Conservation (phyloP, 139 green algal genomes). For the Pedinophyceae sp. region DNA sequence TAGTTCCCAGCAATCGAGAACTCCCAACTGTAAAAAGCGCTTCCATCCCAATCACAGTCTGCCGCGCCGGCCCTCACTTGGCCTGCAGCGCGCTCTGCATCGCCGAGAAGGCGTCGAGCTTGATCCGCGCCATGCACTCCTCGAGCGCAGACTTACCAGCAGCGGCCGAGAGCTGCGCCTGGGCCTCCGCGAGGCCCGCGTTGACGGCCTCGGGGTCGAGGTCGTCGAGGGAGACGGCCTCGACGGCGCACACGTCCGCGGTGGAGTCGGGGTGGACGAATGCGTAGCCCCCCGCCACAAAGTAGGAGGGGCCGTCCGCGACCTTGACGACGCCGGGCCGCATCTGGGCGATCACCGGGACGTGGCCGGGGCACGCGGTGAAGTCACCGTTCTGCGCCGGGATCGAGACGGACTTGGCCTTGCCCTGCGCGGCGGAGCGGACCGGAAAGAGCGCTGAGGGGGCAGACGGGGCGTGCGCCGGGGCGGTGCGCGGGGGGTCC, state of each 20-base stretch:
- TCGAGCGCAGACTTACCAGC: too few relatives aligned
- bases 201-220: constrained; percentile 52
- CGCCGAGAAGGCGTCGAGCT: too few relatives aligned
- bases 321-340: constrained; percentile 62
- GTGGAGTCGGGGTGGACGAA: constrained; percentile 7
- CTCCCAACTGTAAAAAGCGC: too few relatives aligned
- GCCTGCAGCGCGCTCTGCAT: too few relatives aligned
- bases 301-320: not conserved
- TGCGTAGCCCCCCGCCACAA: not conserved
- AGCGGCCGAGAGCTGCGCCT: constrained; percentile 9
- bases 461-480: not conserved
- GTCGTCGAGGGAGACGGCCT: constrained; percentile 59
- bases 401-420: too few relatives aligned
- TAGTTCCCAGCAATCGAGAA: too few relatives aligned
- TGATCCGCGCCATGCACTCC: too few relatives aligned
- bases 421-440: constrained; percentile 60
- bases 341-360: constrained; percentile 71
- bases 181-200: constrained; percentile 24
- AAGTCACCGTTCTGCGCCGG: constrained; percentile 71
- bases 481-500: not conserved
- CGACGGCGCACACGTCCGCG: constrained; percentile 60
- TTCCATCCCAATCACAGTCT: too few relatives aligned
- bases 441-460: constrained; percentile 30
- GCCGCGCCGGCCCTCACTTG: too few relatives aligned
- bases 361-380: constrained; percentile 73